Conservation (phyloP, 805 yeast species). For the Peterozyma toletana region DNA sequence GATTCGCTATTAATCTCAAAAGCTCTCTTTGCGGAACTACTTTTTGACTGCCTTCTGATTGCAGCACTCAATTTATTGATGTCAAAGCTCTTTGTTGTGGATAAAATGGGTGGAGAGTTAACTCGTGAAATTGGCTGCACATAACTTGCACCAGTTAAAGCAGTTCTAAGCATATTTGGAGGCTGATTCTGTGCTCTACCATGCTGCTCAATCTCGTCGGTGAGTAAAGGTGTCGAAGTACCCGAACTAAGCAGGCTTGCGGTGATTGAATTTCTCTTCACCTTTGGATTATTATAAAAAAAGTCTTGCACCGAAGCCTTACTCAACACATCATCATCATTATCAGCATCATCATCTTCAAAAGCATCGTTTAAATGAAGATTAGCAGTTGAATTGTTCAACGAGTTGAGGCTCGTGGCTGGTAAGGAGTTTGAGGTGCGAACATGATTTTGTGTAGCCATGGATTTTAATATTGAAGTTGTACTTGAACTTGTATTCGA, state of each 20-base stretch:
- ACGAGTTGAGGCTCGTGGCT: constrained; percentile 8
- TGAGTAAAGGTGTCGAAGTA: constrained; percentile 3
- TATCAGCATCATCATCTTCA: too few relatives aligned
- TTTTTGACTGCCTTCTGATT: not conserved
- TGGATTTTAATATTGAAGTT: constrained; percentile 23
- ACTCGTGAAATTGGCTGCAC: constrained; percentile 39
- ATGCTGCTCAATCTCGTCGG: not conserved
- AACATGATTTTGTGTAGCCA: constrained; percentile 7
- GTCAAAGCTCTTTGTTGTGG: constrained; percentile 1
- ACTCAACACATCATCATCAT: not conserved
- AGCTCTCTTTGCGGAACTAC: not conserved
- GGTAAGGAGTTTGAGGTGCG: not conserved
- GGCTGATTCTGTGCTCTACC: not conserved
- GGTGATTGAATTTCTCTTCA: constrained; percentile 6
- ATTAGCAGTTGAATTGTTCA: not conserved
- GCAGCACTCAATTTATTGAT: constrained; percentile 3
- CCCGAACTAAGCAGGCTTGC: constrained; percentile 6
- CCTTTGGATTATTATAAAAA: constrained; percentile 30
- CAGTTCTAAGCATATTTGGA: constrained; percentile 1
- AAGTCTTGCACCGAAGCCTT: constrained; percentile 45
- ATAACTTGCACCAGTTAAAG: constrained; percentile 3
- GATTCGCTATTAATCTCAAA: constrained; percentile 1
- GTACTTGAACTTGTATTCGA: not conserved
- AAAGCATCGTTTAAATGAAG: not conserved
- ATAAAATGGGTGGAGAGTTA: constrained; percentile 12